Conservation (phyloP, 768 basidiomycete species). For the Dioszegia aurantiaca region DNA sequence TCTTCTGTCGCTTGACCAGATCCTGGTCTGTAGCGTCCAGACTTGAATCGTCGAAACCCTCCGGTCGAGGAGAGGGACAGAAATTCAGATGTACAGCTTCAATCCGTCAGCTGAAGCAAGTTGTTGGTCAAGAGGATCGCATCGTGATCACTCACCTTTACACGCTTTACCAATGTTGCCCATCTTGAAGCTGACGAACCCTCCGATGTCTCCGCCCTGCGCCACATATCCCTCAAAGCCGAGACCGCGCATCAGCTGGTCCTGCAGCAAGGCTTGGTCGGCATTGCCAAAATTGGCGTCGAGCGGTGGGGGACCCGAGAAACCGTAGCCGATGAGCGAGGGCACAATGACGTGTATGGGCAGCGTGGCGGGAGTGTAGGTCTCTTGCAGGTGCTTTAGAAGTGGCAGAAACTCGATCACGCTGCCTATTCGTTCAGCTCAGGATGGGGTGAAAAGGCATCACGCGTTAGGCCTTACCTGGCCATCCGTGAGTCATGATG, state of each 20-base stretch:
- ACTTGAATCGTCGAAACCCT: conserved; percentile 10
- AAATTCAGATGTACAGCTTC: conserved; percentile 25
- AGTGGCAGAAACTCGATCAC: conserved; percentile 26
- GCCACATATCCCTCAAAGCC: conserved; percentile 46
- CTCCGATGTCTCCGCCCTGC: conserved; percentile 51
- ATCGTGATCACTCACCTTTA: conserved; percentile 36
- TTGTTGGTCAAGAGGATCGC: too few relatives aligned
- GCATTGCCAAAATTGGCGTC: conserved; percentile 31
- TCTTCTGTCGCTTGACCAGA: conserved; percentile 11
- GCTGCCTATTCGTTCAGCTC: conserved; percentile 5
- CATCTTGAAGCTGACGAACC: conserved; percentile 28
- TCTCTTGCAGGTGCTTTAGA: conserved; percentile 9
- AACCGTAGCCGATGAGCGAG: conserved; percentile 42
- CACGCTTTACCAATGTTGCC: conserved; percentile 33
- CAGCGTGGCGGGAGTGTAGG: conserved; percentile 17
- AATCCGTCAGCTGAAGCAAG: too few relatives aligned
- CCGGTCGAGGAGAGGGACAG: conserved; percentile 9
- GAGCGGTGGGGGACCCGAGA: conserved; percentile 37
- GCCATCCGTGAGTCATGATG: conserved; percentile 38
- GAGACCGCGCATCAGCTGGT: conserved; percentile 45
- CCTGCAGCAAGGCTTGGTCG: conserved; percentile 39
- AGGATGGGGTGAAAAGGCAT: background rate
- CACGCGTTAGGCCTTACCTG: conserved; percentile 16
- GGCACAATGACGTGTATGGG: conserved; percentile 33
- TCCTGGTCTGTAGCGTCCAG: conserved; percentile 7